These are phyloP conservation scores for Phellinidium pouzarii DNA, from an alignment of 1,284 basidiomycete genomes.

Conservation along the genomic window DNA sequence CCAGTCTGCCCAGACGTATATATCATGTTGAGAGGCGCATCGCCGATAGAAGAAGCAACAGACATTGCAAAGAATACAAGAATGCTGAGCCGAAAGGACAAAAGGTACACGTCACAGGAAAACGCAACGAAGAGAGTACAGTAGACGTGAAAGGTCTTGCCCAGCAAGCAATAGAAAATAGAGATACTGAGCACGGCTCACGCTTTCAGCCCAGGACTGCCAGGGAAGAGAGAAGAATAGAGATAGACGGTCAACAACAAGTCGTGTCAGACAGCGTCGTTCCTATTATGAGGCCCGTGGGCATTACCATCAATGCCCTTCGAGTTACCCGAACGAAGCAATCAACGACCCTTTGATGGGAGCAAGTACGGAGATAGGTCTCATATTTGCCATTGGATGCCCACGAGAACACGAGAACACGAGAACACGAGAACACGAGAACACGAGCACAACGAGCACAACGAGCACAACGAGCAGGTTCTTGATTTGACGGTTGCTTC, in stretches of 20 bases:
- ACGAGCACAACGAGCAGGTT: not conserved
- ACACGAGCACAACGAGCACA: no score
- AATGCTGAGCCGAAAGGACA: no score
- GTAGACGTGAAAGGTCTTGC: not conserved
- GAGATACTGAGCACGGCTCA: conserved; percentile 3
- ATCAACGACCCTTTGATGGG: not conserved
- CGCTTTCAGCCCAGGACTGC: not conserved
- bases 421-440: no score
- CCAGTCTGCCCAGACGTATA: not conserved
- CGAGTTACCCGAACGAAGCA: not conserved
- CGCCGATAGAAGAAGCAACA: not conserved
- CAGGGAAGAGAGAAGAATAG: not conserved
- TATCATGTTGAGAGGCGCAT: not conserved
- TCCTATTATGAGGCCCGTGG: no score
- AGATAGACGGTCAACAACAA: no score
- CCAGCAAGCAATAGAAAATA: not conserved
- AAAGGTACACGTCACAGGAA: no score
- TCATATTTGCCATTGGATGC: not conserved
- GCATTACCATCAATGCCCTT: no score
- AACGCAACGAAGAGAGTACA: not conserved
- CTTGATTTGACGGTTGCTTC: conserved; percentile 2
- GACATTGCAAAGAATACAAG: not conserved
- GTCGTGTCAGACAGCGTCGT: no score
- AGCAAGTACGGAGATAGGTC: not conserved
- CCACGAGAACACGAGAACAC: no score